phyloP scores from a whole-genome alignment of 1,284 basidiomycete genomes.

The Austroboletus rostrupii region DNA sequence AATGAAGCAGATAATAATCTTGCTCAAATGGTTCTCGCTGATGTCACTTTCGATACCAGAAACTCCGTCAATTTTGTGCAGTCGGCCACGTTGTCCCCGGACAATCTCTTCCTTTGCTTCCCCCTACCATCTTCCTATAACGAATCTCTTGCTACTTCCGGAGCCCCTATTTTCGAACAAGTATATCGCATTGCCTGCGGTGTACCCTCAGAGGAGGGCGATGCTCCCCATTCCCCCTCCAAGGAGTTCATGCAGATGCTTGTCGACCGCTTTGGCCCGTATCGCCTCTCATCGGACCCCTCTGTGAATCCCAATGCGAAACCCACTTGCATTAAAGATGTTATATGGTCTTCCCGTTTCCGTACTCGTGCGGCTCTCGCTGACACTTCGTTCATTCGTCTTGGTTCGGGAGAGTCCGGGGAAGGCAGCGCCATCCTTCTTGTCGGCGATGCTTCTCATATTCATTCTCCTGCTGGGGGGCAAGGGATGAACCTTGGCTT shows the following conservation, averaged over 20 bases:
- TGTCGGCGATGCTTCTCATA: constrained; percentile 44
- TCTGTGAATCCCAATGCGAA: constrained; percentile 18
- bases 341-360: constrained; percentile 40
- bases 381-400: constrained; percentile 29
- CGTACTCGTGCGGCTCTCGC: constrained; percentile 36
- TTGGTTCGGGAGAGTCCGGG: constrained; percentile 9
- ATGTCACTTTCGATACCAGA: constrained; percentile 16
- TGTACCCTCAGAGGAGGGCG: constrained; percentile 30
- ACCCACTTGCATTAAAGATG: constrained; percentile 24
- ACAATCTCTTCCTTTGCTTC: constrained; percentile 29
- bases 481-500: constrained; percentile 49
- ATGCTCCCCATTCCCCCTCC: constrained; percentile 29
- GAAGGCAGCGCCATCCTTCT: constrained; percentile 29
- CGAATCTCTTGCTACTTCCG: constrained; percentile 18
- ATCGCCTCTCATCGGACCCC: constrained; percentile 18
- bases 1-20: constrained; percentile 9
- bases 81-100: constrained; percentile 10
- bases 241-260: constrained; percentile 37
- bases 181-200: constrained; percentile 35
- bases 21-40: constrained; percentile 22
- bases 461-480: constrained; percentile 43
- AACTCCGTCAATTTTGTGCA: neutral
- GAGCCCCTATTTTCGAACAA: neutral
- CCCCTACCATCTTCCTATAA: constrained; percentile 28
- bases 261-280: constrained; percentile 35